Conservation (phyloP, 805 yeast species). For the Wickerhamiella lipophila region DNA sequence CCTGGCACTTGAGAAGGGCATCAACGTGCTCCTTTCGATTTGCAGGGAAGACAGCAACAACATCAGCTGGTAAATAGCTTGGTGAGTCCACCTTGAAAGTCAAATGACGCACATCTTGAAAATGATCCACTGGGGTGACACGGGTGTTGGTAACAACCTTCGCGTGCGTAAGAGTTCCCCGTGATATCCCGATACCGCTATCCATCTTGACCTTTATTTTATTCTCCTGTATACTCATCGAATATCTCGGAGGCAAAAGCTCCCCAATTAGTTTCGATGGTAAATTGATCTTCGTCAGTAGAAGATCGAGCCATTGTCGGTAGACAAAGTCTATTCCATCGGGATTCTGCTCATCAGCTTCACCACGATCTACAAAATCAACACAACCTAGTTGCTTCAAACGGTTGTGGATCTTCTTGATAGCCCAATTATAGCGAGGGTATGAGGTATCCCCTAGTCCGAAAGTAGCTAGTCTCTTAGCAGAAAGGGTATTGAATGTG, state of each 20-base stretch:
- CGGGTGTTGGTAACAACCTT: constrained; percentile 40
- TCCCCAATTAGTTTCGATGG: constrained; percentile 23
- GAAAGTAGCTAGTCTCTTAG: constrained; percentile 54
- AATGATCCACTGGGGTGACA: constrained; percentile 59
- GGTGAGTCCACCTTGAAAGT: constrained; percentile 29
- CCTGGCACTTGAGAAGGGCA: constrained; percentile 50
- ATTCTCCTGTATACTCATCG: not conserved
- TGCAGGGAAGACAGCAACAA: constrained; percentile 60
- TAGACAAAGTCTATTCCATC: constrained; percentile 63
- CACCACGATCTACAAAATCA: constrained; percentile 62
- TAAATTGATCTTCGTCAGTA: constrained; percentile 33
- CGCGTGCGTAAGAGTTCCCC: constrained; percentile 15
- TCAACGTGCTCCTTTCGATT: constrained; percentile 57
- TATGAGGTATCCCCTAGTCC: constrained; percentile 94
- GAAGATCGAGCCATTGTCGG: constrained; percentile 53
- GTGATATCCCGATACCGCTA: not conserved
- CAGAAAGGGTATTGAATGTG: constrained; percentile 47
- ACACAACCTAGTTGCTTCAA: constrained; percentile 68
- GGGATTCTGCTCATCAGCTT: constrained; percentile 74
- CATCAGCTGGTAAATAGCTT: constrained; percentile 65
- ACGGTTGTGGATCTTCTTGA: constrained; percentile 67
- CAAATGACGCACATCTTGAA: constrained; percentile 77
- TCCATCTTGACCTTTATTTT: constrained; percentile 22
- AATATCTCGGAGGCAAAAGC: constrained; percentile 32
- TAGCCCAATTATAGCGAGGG: constrained; percentile 79